A percentile compares a stretch with the other conserved stretches of the same genome.
Conservation (phyloP, 2,329 filamentous ascomycete species). For the Botrytis elliptica region DNA sequence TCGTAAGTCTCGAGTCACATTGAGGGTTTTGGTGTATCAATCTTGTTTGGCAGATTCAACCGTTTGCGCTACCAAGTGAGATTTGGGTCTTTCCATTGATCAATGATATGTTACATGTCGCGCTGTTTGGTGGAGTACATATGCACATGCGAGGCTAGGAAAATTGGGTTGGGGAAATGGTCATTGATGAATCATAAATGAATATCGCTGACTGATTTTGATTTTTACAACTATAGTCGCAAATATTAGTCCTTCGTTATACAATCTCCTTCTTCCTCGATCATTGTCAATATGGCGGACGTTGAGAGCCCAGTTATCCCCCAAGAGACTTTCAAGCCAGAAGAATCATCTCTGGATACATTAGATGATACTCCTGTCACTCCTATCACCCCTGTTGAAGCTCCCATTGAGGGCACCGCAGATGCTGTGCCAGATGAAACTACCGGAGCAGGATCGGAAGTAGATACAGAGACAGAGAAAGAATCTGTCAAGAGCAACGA, state of each 20-base stretch:
- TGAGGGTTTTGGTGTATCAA: conserved; percentile 12
- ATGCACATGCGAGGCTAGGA: conserved; percentile 17
- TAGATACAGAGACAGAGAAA: conserved; percentile 35
- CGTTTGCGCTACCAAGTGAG: conserved; percentile 14
- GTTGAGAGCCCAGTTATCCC: conserved; percentile 6
- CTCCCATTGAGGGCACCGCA: conserved; percentile 8
- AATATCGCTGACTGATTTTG: conserved; percentile 15
- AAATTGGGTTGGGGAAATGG: conserved; percentile 5
- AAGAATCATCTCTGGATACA: not conserved
- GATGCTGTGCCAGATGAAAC: conserved; percentile 30
- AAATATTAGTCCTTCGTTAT: conserved; percentile 17
- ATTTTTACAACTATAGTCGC: conserved; percentile 17
- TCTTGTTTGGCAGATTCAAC: not conserved
- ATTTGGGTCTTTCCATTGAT: conserved; percentile 15
- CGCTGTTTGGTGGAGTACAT: conserved; percentile 14
- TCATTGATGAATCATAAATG: conserved; percentile 11
- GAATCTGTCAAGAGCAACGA: conserved; percentile 35
- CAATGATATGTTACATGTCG: conserved; percentile 16
- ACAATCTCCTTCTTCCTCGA: conserved; percentile 8
- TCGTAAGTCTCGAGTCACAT: conserved; percentile 20
- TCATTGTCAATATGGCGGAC: conserved; percentile 21
- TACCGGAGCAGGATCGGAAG: conserved; percentile 32
- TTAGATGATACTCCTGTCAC: conserved; percentile 8
- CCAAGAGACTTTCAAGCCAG: conserved; percentile 1
- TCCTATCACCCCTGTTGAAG: conserved; percentile 10